Base-by-base conservation (phyloP, 2,329 filamentous ascomycete species). In the Apiospora koreana region DNA sequence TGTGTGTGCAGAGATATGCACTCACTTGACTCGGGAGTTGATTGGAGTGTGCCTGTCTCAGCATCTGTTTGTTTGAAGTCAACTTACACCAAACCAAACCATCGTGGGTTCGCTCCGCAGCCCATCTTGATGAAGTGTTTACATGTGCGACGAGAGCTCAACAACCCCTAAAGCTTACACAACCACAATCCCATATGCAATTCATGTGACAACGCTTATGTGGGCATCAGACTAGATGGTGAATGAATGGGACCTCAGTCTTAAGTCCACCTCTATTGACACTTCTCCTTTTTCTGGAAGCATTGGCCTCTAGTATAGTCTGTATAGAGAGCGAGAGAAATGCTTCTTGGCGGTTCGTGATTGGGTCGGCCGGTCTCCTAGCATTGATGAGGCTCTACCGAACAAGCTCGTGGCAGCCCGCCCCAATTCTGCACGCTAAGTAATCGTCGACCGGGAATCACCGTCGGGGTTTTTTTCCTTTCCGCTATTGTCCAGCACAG, bases 361-460 rank as follows among this genome's bases (percentile, higher is more conserved):
- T 62, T 62, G 54, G 54, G 21, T 38, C 31, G 21, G 12, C 14
- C 12, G 41, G 41, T 43, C 14, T 18, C 14, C 16, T 25, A n/a
- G 54, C 54, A 62, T 62, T 62, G 31, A 62, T 62, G 54, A 62
- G 54, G 54, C 54, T 62, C 54, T 62, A 62, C 9, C 54, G 54
- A 38, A 62, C 31, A n/a, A 38, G 54, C 31, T 38, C 31, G 54
- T 62, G 31, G 31, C 31, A 38, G 18, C 31, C 28, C 9, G 18
- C 21, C 25, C 16, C 18, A 18, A 38, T 35, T 35, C 28, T 23
- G 31, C 21, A 16, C 31, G 54, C 54, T 62, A 62, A 18, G 54
- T 8, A 54, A 25, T 38, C 18, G 18, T 31, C 54, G 54, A 62
- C 54, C 54, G 21, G 54, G 54, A 62, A 62, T 21, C 8, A 62